A percentile compares a stretch with the other conserved stretches of the same genome.
These are phyloP conservation scores for Tetrapisispora fleetii DNA, from an alignment of 805 yeast genomes.

Conservation along the genomic window DNA sequence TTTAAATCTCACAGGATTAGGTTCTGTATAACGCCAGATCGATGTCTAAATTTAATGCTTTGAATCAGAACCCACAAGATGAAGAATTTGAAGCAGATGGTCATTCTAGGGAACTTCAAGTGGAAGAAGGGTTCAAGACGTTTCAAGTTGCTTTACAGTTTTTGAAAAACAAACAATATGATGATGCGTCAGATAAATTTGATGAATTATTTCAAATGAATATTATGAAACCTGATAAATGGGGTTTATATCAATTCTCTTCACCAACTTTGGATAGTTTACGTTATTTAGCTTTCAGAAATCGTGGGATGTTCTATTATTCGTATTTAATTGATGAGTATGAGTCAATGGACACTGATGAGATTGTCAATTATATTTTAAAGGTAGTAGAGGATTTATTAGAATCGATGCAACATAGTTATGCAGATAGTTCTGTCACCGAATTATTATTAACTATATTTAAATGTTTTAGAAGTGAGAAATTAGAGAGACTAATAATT, in stretches of 20 bases:
- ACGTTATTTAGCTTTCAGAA: constrained; percentile 69
- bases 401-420: constrained; percentile 55
- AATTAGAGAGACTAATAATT: constrained; percentile 44
- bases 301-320: constrained; percentile 66
- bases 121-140: constrained; percentile 71
- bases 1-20: too few species aligned
- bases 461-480: constrained; percentile 36
- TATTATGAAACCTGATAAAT: constrained; percentile 43
- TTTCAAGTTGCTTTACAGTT: constrained; percentile 60
- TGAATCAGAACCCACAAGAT: constrained; percentile 70
- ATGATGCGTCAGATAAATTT: constrained; percentile 46
- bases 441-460: constrained; percentile 43
- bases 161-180: constrained; percentile 43
- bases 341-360: constrained; percentile 24
- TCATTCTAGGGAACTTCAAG: constrained; percentile 83
- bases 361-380: constrained; percentile 35
- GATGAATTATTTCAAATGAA: constrained; percentile 57
- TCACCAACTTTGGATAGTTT: constrained; percentile 67
- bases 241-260: constrained; percentile 24
- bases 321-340: constrained; percentile 24
- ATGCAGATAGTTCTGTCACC: constrained; percentile 51
- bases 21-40: too few species aligned
- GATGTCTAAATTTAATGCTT: constrained; percentile 65
- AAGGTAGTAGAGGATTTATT: constrained; percentile 51
- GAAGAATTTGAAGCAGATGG: constrained; percentile 64